Conservation (phyloP, 2,329 filamentous ascomycete species). For the Aureobasidium lini region DNA sequence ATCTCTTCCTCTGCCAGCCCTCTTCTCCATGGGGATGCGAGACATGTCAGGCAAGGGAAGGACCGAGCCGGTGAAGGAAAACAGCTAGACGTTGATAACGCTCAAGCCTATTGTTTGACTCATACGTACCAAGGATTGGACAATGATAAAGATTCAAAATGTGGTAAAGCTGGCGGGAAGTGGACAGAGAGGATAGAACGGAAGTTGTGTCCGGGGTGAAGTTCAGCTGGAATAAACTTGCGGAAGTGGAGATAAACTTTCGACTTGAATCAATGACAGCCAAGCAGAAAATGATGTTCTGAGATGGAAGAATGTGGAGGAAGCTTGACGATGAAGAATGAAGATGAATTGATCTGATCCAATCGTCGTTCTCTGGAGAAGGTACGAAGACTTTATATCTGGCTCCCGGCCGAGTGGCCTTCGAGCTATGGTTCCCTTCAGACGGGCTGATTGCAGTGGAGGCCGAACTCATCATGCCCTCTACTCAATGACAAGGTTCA, state of each 20-base stretch:
- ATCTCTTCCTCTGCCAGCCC: neutral
- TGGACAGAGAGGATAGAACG: neutral
- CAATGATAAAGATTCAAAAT: neutral
- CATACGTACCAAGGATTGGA: neutral
- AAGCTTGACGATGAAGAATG: neutral
- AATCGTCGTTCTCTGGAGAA: neutral
- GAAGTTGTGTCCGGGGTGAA: neutral
- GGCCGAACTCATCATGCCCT: neutral
- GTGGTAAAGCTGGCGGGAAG: neutral
- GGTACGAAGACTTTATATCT: neutral
- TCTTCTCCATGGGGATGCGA: neutral
- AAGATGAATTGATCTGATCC: conserved; percentile 4
- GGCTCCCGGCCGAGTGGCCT: neutral
- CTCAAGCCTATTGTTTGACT: neutral
- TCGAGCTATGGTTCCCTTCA: neutral
- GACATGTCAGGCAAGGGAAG: neutral
- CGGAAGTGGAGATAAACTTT: neutral
- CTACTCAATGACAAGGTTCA: conserved; percentile 1
- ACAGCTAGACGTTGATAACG: neutral
- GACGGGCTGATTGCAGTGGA: neutral
- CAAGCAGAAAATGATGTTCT: neutral
- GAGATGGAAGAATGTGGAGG: neutral
- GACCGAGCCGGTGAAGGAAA: neutral
- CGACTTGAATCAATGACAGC: neutral
- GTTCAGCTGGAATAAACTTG: conserved; percentile 7